Evolutionary conservation across 768 basidiomycete species (phyloP), one percentile per base, ranked within the genome.

Genomic region (Termitomyces sp.): DNA sequence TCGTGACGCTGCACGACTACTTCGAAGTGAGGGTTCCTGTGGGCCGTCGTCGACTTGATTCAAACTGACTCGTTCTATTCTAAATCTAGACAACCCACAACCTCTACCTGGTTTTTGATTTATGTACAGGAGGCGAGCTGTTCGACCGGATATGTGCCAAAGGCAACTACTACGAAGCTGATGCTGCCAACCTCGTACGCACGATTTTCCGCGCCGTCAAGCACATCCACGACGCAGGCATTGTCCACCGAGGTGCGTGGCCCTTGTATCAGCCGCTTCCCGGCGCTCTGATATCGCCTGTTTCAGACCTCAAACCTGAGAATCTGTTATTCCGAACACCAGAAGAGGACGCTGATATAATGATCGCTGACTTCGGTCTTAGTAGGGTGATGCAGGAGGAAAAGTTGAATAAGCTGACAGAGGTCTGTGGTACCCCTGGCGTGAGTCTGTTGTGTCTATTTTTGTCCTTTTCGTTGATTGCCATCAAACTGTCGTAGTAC

Each of bases 61-160:
- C 55, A 24, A 39, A 9, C 13, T 60, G 46, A 50, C 50, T 49
- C 50, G 49, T 54, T 28, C 29, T 49, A 29, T 31, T 54, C 2
- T 8, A n/a, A n/a, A 37, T 18, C 16, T 63, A 92, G 88, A 97
- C 94, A 29, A 75, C 92, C 9, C 90, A 95, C 72, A 97, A 96
- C 66, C 81, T 97, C 48, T 94, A 98, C 73, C 88, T 98, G 56
- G 87, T 87, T 64, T 97, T 97, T 72, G 96, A 98, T 73, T 84
- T 98, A 9, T 98, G 96, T 77, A 94, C 92, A 2, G 94, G 95
- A 52, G 95, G 96, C 45, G 96, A 99, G 72, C 85, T 99, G n/a
- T 98, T 99, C 66, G 96, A 99, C 72, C 84, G 96, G 51, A 98
- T 99, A 77, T 98, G 96, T 68, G 93, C 94, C 31, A 93, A 94